Base-by-base conservation (phyloP, 1,139 yeast genomes). In the Keqinozyma sinolaborantium region DNA sequence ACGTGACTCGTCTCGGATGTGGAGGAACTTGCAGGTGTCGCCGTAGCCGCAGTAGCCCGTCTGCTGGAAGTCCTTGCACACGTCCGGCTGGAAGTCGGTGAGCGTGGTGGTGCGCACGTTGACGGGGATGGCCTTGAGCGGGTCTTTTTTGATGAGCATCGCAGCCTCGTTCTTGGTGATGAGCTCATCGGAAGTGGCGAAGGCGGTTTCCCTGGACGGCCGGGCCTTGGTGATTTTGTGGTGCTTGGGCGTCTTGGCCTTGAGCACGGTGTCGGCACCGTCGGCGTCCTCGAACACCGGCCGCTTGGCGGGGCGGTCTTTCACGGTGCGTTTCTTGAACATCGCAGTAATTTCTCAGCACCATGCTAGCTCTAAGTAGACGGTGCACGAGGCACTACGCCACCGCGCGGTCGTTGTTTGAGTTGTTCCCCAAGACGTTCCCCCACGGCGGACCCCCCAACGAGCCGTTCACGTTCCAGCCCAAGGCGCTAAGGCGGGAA, bases 1-100 rank as follows among this genome's bases (percentile, higher is more conserved):
- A 40, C 74, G 78, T 58, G 83, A 84, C 53, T 88, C 96, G 43
- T 86, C 96, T 52, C 98, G 62, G 9, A 85, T 76, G 52, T 94
- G 98, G 19, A 92, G 57, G 55, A 94, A 94, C 60, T 92, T 94
- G 63, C 99, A 94, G n/a, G 95, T 83, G 49, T 94, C 98, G 6
- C 99, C 99, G 53, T 83, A 94, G 4, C 97, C 97, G 67, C 98
- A 94, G 51, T 79, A 90, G 0, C 98, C 98, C 0, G 95, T 90
- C 45, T 83, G 87, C 38, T 80, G 75, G 56, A 76, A 94, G 55
- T 94, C 97, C 50, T 92, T 94, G 53, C 98, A 94, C 3, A 94
- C 83, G 51, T 92, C 97, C 0, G 95, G 95, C 50, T 87, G 96
- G 53, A 83, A 92, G 50, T 92, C 98, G 23, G 85, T 73, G n/a